Base-by-base conservation (phyloP, 2,329 filamentous ascomycete species). In the Cryphonectria parasitica region DNA sequence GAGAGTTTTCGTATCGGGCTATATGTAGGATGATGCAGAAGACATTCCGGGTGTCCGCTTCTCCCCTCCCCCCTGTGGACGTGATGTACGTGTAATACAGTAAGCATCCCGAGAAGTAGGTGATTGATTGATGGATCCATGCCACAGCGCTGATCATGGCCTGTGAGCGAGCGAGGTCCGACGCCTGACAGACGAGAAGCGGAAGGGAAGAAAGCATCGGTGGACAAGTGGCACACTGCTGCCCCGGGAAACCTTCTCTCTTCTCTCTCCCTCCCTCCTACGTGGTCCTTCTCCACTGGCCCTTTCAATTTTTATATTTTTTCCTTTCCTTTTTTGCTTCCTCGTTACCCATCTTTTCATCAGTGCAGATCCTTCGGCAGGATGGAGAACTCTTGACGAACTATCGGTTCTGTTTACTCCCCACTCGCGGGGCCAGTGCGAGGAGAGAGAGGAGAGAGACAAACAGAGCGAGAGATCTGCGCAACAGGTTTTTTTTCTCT, bases 91-190 rank as follows among this genome's bases (percentile, higher is more conserved):
- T 49, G n/a, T 22, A 49, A 11, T 49, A 49, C 45, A n/a, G 17
- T 45, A 49, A n/a, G 10, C 45, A 31, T 58, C 6, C 13, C 17
- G 11, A 25, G 13, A 28, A 17, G 52, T 25, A 28, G 52, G 25
- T 31, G 25, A 34, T 58, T 19, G 45, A 34, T 58, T 19, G 25
- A 34, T 58, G 5, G 22, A 58, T 58, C 6, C 54, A 15, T 58
- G 54, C 54, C 28, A 58, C 54, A 34, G 28, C 13, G 28, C 54
- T 58, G 54, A 58, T 58, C 54, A 49, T 49, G 22, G 54, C 54
- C 54, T 58, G 54, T 31, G 54, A 19, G 52, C 52, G 52, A 56
- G 52, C 54, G 54, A 31, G 13, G 25, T 58, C 54, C 25, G 52
- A 28, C 25, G 6, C 8, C 52, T 28, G 28, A 31, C 54, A 34